Evolutionary conservation across 108 stramenopile species (phyloP), one percentile per base, ranked within the genome.

Genomic region (Asterionellopsis glacialis): DNA sequence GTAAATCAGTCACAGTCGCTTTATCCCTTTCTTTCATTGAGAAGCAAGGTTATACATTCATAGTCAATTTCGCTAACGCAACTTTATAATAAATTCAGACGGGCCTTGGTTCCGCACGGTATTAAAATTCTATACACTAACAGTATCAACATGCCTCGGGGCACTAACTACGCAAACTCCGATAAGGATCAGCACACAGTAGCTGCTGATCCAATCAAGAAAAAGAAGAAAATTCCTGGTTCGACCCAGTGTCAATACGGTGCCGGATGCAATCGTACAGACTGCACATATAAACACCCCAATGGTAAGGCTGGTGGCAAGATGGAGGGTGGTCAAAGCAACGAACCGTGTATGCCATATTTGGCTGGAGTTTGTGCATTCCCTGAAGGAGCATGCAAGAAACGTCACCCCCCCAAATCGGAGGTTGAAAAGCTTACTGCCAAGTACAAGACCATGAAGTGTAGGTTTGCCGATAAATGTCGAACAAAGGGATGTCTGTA

Each of bases 401-500:
- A 92, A 60, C 87, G 90, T 48, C 86, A 92, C 49, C 90, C 90
- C n/a, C 47, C 57, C 0, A 63, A 76, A 43, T 73, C 64, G 5
- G 90, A 92, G 55, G 64, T 74, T 12, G 79, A 79, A 24, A 57
- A 66, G 22, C 71, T 92, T 23, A 67, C 77, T 42, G 81, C 76
- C 22, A 80, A 76, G 55, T 92, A 88, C 65, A 76, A 79, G 52
- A 57, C 74, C 58, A 79, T 77, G 25, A 54, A 63, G 19, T 92
- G 90, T 64, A 77, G 81, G 9, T 85, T 77, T 58, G 87, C 85
- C 9, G 85, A 88, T 56, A 70, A 74, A 4, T 92, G 90, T 51
- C 69, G 72, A 57, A 92, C 90, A 14, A 83, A 85, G 40, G 79
- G 83, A 5, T 92, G 90, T 61, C 74, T 92, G 11, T 88, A 85